Percentiles rank a stretch among this genome's conserved stretches.
phyloP scores from a whole-genome alignment of 2,329 filamentous ascomycete species.

The Cercospora berteroae region DNA sequence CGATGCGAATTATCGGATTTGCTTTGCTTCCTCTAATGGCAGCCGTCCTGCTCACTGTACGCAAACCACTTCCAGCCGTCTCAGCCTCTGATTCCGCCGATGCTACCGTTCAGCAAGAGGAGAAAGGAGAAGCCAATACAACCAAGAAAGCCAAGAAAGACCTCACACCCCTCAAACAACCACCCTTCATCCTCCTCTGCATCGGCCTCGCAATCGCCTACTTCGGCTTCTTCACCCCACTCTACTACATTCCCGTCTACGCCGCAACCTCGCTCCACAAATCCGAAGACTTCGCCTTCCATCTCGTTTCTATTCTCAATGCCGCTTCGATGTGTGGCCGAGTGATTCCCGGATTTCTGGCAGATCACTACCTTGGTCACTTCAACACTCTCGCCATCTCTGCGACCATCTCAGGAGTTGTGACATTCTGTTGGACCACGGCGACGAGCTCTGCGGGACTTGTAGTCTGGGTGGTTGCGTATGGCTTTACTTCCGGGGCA shows the following conservation, averaged over 20 bases:
- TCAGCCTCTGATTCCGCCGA: background rate
- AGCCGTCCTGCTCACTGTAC: conserved; percentile 20
- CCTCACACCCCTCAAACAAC: conserved; percentile 22
- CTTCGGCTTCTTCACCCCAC: conserved; percentile 39
- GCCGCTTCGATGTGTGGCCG: conserved; percentile 44
- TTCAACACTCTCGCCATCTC: conserved; percentile 45
- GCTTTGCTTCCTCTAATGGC: conserved; percentile 45
- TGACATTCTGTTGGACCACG: conserved; percentile 38
- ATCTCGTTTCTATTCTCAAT: conserved; percentile 43
- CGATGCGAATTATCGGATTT: conserved; percentile 53
- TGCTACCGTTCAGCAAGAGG: background rate
- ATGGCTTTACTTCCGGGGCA: conserved; percentile 46
- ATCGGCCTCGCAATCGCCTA: conserved; percentile 26
- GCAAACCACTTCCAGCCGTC: background rate
- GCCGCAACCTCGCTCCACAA: conserved; percentile 30
- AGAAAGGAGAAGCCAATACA: background rate
- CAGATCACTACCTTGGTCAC: conserved; percentile 41
- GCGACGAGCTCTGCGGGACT: conserved; percentile 27
- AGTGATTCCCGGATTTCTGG: conserved; percentile 41
- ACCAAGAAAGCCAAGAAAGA: conserved; percentile 20
- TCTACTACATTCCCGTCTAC: conserved; percentile 43
- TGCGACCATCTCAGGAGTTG: conserved; percentile 38
- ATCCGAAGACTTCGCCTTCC: conserved; percentile 28
- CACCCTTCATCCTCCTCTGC: conserved; percentile 29
- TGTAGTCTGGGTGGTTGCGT: conserved; percentile 37